Conservation (phyloP, 192 early-diverging fungal species). For the Gonapodya prolifera region DNA sequence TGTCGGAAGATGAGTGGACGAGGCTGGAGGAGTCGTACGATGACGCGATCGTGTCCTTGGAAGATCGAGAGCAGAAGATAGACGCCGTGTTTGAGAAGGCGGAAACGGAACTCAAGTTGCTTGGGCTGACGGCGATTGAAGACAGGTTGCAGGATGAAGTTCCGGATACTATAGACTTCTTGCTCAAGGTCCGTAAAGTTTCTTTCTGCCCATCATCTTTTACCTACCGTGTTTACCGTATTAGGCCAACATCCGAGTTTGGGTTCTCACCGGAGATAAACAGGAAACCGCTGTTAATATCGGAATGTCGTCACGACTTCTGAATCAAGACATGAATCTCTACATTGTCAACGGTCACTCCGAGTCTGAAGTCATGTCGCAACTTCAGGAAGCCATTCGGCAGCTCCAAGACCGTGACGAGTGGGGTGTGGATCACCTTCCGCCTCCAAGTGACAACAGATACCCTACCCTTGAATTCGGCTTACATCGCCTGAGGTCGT, state of each 20-base stretch:
- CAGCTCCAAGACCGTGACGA: background rate
- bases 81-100: slow-evolving; percentile 67
- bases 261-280: slow-evolving; percentile 97
- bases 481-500: background rate
- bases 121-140: slow-evolving; percentile 97
- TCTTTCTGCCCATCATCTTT: too few relatives aligned
- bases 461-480: background rate
- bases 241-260: slow-evolving; percentile 79
- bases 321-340: slow-evolving; percentile 70
- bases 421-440: background rate
- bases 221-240: too few relatives aligned
- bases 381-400: slow-evolving; percentile 17
- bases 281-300: slow-evolving; percentile 97
- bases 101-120: slow-evolving; percentile 62
- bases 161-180: slow-evolving; percentile 75
- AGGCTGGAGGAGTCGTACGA: slow-evolving; percentile 60
- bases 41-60: slow-evolving; percentile 56
- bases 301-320: slow-evolving; percentile 84
- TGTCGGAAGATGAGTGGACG: slow-evolving; percentile 57
- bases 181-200: slow-evolving; percentile 33
- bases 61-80: slow-evolving; percentile 67
- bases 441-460: background rate
- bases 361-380: slow-evolving; percentile 4
- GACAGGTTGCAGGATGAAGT: slow-evolving; percentile 97
- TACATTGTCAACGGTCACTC: slow-evolving; percentile 49